These are phyloP conservation scores for Psilocybe azurescens DNA, from an alignment of 768 basidiomycete species.

Conservation along the genomic window DNA sequence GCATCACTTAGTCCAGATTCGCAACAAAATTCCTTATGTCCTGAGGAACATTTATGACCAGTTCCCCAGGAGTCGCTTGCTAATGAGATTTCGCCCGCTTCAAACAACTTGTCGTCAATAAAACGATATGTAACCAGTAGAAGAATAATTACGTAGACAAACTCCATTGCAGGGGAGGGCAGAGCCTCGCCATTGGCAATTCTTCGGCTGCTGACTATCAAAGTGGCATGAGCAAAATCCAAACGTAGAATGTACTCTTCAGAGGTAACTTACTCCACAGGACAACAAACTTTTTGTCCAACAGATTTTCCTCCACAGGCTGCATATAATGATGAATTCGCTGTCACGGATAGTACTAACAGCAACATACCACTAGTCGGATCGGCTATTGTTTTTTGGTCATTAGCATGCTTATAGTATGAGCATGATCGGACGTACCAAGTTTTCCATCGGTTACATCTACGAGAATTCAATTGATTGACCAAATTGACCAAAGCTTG, in stretches of 20 bases:
- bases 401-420: background rate
- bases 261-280: background rate
- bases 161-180: background rate
- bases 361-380: background rate
- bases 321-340: background rate
- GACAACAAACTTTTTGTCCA: background rate
- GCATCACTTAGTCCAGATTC: background rate
- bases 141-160: background rate
- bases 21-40: background rate
- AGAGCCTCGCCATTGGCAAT: background rate
- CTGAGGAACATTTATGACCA: background rate
- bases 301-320: conserved; percentile 1
- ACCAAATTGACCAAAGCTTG: background rate
- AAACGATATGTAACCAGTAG: background rate
- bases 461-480: background rate
- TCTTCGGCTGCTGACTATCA: background rate
- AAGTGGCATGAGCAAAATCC: background rate
- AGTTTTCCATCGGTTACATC: background rate
- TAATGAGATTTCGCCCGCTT: background rate
- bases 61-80: conserved; percentile 1
- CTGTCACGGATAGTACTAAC: background rate
- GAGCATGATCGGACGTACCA: background rate
- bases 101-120: background rate
- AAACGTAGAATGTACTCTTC: background rate
- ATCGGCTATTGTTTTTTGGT: background rate